These are phyloP conservation scores for Darksidea phi DNA, from an alignment of 495 filamentous ascomycete species.

Conservation along the genomic window DNA sequence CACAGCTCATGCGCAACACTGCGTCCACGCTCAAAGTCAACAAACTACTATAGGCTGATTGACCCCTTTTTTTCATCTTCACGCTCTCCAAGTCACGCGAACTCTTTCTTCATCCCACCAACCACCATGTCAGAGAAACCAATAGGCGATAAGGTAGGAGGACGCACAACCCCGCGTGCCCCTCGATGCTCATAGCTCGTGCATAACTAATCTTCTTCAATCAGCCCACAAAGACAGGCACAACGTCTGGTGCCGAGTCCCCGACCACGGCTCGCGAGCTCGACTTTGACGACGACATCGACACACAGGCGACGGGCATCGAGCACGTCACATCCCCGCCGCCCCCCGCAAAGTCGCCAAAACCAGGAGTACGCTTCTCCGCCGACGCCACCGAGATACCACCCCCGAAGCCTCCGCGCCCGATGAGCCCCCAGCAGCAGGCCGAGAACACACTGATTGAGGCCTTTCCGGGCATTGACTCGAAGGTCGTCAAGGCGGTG, in stretches of 20 bases:
- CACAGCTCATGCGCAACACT: slow-evolving; percentile 9
- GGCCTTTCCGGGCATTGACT: slow-evolving; percentile 85
- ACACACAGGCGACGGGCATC: slow-evolving; percentile 48
- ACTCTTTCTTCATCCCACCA: neutral
- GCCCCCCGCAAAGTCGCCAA: slow-evolving; percentile 41
- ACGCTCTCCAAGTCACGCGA: neutral
- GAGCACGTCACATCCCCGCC: slow-evolving; percentile 42
- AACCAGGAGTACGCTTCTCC: slow-evolving; percentile 45
- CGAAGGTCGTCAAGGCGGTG: slow-evolving; percentile 80
- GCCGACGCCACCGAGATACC: slow-evolving; percentile 51
- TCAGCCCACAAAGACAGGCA: slow-evolving; percentile 20
- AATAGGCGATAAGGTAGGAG: slow-evolving; percentile 13
- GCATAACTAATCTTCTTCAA: neutral
- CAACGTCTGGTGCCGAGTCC: slow-evolving; percentile 59
- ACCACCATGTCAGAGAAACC: slow-evolving; percentile 24
- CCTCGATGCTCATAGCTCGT: neutral
- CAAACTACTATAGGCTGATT: neutral
- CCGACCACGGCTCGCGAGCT: slow-evolving; percentile 79
- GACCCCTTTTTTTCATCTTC: neutral
- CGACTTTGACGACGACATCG: slow-evolving; percentile 85
- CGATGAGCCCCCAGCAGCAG: slow-evolving; percentile 74
- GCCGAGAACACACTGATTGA: slow-evolving; percentile 87
- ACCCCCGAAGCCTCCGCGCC: slow-evolving; percentile 86
- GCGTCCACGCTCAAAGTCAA: neutral
- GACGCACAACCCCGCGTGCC: neutral